Evolutionary conservation across 257 asterid species (phyloP), one percentile per base, ranked within the genome.

Genomic region (Apocynum venetum): DNA sequence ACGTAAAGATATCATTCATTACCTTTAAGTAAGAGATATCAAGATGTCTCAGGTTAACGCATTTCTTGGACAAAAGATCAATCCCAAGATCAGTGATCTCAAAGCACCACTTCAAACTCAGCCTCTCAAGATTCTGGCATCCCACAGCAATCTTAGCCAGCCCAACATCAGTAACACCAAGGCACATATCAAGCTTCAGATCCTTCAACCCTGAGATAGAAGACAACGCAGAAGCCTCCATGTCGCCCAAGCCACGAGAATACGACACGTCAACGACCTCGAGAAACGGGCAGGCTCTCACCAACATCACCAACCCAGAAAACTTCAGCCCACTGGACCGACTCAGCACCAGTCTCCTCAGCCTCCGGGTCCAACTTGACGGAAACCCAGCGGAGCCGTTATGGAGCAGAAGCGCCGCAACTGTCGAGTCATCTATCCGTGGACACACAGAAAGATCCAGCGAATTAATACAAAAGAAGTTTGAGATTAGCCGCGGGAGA

Each of bases 361-460:
- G 49, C 82, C 85, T 76, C 75, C 38, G 38, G 12, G 79, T 10
- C 89, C 86, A 87, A 46, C 73, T 51, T 19, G 71, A 47, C 60
- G 72, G 38, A 8, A 63, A 41, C 8, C 66, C 72, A 40, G 12
- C 41, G n/a, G 73, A 61, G 57, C 81, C 82, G 47, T 61, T n/a
- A 60, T 72, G 79, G n/a, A 79, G 31, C 31, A 25, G 2, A 72
- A 86, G 71, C 67, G 70, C 48, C 65, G 80, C 61, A 36, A 83
- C 84, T n/a, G 87, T 57, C 20, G 85, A 81, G 69, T 83, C 88
- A 40, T 89, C 87, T 74, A 91, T 49, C 60, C 86, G 84, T 59
- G 97, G 95, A 85, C 97, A 91, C 48, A 71, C 85, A 59, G 97
- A 91, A 80, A 91, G 81, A 80, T 91, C 97, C 65, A 91, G 82